A percentile compares a stretch with the other conserved stretches of the same genome.
phyloP scores from a whole-genome alignment of 108 stramenopile species.

The Epithemia pelagica region DNA sequence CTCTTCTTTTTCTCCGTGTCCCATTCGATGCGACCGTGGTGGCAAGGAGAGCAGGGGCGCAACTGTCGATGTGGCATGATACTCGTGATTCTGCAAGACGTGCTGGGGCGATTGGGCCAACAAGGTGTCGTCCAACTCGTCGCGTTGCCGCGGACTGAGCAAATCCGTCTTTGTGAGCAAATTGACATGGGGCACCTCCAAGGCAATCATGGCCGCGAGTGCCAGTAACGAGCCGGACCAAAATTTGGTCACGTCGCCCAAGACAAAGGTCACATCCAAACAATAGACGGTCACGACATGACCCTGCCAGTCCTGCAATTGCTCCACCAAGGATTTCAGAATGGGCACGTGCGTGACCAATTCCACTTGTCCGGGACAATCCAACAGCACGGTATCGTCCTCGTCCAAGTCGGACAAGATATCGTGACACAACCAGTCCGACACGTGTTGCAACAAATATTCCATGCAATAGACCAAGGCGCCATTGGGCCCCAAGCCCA shows the following conservation, averaged over 20 bases:
- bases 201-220: constrained; percentile 91
- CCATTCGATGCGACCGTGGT: not conserved
- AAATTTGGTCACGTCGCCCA: constrained; percentile 78
- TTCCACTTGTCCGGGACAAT: constrained; percentile 98
- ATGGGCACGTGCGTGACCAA: constrained; percentile 96
- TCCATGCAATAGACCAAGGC: constrained; percentile 98
- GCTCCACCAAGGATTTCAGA: constrained; percentile 83
- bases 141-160: constrained; percentile 60
- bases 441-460: constrained; percentile 87
- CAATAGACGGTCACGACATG: constrained; percentile 86
- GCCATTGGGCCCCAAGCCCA: constrained; percentile 95
- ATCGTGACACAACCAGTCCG: constrained; percentile 92
- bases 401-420: constrained; percentile 82
- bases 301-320: constrained; percentile 68
- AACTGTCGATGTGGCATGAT: not conserved
- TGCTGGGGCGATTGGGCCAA: not conserved
- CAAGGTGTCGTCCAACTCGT: not conserved
- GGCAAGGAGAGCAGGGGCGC: not conserved
- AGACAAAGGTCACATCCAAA: constrained; percentile 83
- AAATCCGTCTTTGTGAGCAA: constrained; percentile 95
- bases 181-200: constrained; percentile 95
- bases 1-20: not conserved
- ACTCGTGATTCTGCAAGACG: not conserved
- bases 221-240: constrained; percentile 86
- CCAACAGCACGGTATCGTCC: constrained; percentile 87